A percentile compares a stretch with the other conserved stretches of the same genome.
Conservation (phyloP, 2,329 filamentous ascomycete genomes). For the Fusarium mundagurra region DNA sequence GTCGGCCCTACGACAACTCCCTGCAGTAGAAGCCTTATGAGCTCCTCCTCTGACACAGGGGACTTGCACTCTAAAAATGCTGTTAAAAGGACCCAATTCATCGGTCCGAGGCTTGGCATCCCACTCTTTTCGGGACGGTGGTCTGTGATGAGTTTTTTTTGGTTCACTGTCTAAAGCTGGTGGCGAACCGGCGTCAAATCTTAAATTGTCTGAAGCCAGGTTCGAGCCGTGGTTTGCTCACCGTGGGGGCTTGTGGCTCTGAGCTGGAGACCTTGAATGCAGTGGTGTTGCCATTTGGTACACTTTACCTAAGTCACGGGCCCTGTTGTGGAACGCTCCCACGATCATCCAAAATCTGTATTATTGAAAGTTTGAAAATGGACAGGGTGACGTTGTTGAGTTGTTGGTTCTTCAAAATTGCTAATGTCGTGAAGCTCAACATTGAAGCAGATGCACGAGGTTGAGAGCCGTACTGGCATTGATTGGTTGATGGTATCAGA, state of each 20-base stretch:
- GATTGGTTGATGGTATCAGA: not conserved
- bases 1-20: slow-evolving; percentile 11
- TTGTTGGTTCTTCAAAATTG: slow-evolving; percentile 2
- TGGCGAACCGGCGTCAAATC: slow-evolving; percentile 39
- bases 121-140: not conserved
- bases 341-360: slow-evolving; percentile 6
- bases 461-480: not conserved
- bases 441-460: not conserved
- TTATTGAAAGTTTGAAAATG: slow-evolving; percentile 9
- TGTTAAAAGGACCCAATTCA: slow-evolving; percentile 8
- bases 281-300: slow-evolving; percentile 25
- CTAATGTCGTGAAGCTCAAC: not conserved
- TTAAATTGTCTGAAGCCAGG: slow-evolving; percentile 19
- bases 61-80: slow-evolving; percentile 2
- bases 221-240: slow-evolving; percentile 23
- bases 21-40: not conserved
- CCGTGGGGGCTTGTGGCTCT: slow-evolving; percentile 20
- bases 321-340: slow-evolving; percentile 17
- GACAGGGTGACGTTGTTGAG: slow-evolving; percentile 7
- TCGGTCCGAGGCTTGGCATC: slow-evolving; percentile 39
- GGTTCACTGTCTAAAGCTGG: slow-evolving; percentile 25
- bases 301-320: slow-evolving; percentile 4
- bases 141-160: slow-evolving; percentile 11
- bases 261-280: slow-evolving; percentile 7
- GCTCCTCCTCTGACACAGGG: slow-evolving; percentile 1